These are phyloP conservation scores for Allomyces macrogynus DNA, from an alignment of 192 early-diverging fungal genomes.

Conservation along the genomic window DNA sequence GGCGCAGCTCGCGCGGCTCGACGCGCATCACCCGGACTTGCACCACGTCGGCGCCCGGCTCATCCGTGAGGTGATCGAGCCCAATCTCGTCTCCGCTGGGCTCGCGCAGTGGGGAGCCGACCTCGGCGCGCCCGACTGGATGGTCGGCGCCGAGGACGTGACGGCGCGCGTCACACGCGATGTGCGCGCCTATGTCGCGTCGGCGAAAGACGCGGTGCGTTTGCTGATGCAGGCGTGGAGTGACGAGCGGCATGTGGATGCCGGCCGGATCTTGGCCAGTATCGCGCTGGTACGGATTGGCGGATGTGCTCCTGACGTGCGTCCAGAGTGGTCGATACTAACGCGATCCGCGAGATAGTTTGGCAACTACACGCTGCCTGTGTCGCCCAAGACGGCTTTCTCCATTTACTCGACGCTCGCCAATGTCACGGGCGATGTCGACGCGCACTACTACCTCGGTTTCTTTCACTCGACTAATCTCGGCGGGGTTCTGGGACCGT, in stretches of 20 bases:
- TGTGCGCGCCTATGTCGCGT: background rate
- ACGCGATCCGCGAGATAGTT: constrained; percentile 14
- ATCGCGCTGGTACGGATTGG: background rate
- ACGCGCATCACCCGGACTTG: too few relatives aligned
- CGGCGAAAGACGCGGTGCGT: background rate
- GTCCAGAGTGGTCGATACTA: background rate
- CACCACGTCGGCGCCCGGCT: too few relatives aligned
- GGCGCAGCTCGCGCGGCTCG: too few relatives aligned
- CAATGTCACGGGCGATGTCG: constrained; percentile 44
- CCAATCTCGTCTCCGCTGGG: too few relatives aligned
- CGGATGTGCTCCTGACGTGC: background rate
- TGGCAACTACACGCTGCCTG: constrained; percentile 29
- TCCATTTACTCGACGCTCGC: constrained; percentile 40
- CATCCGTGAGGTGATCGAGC: too few relatives aligned
- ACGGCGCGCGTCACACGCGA: too few relatives aligned
- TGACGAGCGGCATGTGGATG: background rate
- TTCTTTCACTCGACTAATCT: constrained; percentile 79
- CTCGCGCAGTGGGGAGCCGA: too few relatives aligned
- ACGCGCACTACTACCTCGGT: constrained; percentile 76
- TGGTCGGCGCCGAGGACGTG: too few relatives aligned
- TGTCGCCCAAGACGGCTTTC: constrained; percentile 41
- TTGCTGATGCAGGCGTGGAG: background rate
- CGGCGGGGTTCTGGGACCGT: constrained; percentile 14
- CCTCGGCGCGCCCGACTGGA: too few relatives aligned
- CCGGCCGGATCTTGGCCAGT: background rate